Evolutionary conservation across 2,329 filamentous ascomycete genomes (phyloP).

Genomic region (Venturiaceae sp.): DNA sequence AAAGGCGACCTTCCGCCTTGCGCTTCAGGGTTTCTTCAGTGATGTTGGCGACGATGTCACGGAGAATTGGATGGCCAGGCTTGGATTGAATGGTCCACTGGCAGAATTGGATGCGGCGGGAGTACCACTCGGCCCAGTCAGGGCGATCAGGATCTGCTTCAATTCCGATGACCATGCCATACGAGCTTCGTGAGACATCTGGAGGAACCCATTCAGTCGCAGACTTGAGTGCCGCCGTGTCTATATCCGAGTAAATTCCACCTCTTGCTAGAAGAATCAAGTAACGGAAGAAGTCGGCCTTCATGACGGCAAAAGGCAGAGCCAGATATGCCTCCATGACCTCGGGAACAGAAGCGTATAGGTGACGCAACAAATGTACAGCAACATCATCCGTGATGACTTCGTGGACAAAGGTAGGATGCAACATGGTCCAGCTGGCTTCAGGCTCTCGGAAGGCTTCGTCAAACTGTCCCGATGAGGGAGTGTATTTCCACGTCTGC

Average conservation of each 20-base stretch:
- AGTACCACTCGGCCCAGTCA: slow-evolving; percentile 96
- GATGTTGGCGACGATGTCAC: slow-evolving; percentile 78
- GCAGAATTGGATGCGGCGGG: slow-evolving; percentile 91
- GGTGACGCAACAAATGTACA: slow-evolving; percentile 67
- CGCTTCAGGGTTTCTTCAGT: slow-evolving; percentile 69
- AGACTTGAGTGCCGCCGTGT: slow-evolving; percentile 75
- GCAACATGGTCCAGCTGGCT: slow-evolving; percentile 77
- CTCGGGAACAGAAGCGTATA: slow-evolving; percentile 62
- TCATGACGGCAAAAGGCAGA: slow-evolving; percentile 42
- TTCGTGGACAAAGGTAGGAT: slow-evolving; percentile 91
- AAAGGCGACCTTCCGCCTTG: slow-evolving; percentile 58
- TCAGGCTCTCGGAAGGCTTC: slow-evolving; percentile 71
- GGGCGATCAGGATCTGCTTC: slow-evolving; percentile 89
- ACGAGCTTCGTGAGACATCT: slow-evolving; percentile 61
- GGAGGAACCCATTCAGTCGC: slow-evolving; percentile 81
- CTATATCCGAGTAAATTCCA: slow-evolving; percentile 73
- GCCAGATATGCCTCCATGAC: slow-evolving; percentile 39
- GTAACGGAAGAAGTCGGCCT: slow-evolving; percentile 59
- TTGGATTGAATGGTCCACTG: slow-evolving; percentile 99
- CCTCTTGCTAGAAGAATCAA: slow-evolving; percentile 65
- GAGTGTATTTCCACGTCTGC: slow-evolving; percentile 95
- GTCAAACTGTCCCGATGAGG: slow-evolving; percentile 64
- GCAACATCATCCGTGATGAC: slow-evolving; percentile 90
- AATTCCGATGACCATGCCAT: slow-evolving; percentile 87
- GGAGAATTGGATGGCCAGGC: slow-evolving; percentile 82